Conservation (phyloP, 2,329 filamentous ascomycete species). For the Plenodomus biglobosus region DNA sequence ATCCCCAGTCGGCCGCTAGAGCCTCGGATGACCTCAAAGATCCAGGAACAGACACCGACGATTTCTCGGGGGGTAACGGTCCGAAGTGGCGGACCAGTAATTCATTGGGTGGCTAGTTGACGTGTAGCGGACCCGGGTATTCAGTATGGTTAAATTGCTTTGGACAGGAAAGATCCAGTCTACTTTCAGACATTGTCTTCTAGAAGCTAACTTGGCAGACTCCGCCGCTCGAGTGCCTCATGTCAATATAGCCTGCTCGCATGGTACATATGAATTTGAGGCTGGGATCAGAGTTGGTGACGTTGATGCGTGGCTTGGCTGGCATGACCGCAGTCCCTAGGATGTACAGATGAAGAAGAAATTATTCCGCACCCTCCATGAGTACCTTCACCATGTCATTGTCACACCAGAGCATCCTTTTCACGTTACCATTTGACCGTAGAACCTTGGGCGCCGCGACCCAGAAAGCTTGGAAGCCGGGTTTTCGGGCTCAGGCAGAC, state of each 20-base stretch:
- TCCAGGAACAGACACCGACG: slow-evolving; percentile 5
- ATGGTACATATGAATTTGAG: slow-evolving; percentile 1
- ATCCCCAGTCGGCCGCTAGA: neutral
- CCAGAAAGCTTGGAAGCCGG: slow-evolving; percentile 26
- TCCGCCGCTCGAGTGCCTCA: neutral
- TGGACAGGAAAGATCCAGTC: slow-evolving; percentile 7
- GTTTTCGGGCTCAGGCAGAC: slow-evolving; percentile 31
- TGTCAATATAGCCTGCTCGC: slow-evolving; percentile 6
- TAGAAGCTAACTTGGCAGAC: slow-evolving; percentile 22
- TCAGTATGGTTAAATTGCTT: slow-evolving; percentile 33
- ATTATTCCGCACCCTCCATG: slow-evolving; percentile 28
- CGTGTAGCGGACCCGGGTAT: slow-evolving; percentile 26
- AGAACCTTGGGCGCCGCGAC: neutral
- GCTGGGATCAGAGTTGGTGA: neutral
- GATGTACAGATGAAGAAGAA: slow-evolving; percentile 8
- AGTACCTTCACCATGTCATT: neutral
- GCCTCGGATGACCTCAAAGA: slow-evolving; percentile 2
- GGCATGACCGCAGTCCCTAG: neutral
- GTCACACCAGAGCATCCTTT: no score
- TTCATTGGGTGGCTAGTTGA: neutral
- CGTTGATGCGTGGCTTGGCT: slow-evolving; percentile 6
- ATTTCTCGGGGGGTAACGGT: slow-evolving; percentile 13
- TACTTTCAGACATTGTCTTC: slow-evolving; percentile 10
- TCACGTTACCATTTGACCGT: no score
- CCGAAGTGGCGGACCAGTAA: slow-evolving; percentile 20